Evolutionary conservation across 768 basidiomycete species (phyloP).

Genomic region (Exsudoporus frostii): DNA sequence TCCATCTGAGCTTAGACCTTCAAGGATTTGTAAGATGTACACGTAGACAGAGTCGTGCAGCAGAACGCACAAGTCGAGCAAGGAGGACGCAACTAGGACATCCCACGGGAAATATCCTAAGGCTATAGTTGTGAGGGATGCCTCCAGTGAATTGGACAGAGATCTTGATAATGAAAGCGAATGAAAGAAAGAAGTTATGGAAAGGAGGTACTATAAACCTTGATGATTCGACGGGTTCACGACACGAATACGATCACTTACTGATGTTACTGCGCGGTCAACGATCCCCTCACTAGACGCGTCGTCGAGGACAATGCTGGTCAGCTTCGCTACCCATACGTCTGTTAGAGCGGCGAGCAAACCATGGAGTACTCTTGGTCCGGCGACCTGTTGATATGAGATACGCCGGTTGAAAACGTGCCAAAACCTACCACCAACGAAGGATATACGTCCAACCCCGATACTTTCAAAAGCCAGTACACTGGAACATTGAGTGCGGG

Average conservation of each 20-base stretch:
- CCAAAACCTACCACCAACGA: conserved; percentile 57
- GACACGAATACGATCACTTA: conserved; percentile 38
- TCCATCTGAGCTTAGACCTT: conserved; percentile 31
- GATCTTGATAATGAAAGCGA: conserved; percentile 80
- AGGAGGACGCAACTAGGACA: conserved; percentile 29
- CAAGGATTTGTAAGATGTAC: conserved; percentile 31
- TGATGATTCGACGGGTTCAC: not conserved
- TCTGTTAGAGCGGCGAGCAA: conserved; percentile 78
- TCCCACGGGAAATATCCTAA: conserved; percentile 78
- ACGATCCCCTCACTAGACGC: conserved; percentile 35
- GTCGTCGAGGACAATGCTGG: conserved; percentile 54
- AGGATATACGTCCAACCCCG: conserved; percentile 49
- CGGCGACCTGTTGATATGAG: conserved; percentile 48
- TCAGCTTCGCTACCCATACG: conserved; percentile 63
- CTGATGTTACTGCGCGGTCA: conserved; percentile 48
- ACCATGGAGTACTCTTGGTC: conserved; percentile 78
- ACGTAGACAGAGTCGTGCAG: not conserved
- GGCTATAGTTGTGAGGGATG: conserved; percentile 76
- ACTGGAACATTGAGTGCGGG: conserved; percentile 77
- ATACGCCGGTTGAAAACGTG: not conserved
- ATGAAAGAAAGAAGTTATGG: conserved; percentile 86
- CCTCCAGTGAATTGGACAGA: conserved; percentile 91
- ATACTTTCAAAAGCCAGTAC: conserved; percentile 64
- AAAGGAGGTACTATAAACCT: conserved; percentile 62
- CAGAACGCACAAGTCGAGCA: conserved; percentile 19